Percentiles rank a stretch among this genome's conserved stretches.
These are phyloP conservation scores for Pholiota microspora DNA, from an alignment of 768 basidiomycete species.

Conservation along the genomic window DNA sequence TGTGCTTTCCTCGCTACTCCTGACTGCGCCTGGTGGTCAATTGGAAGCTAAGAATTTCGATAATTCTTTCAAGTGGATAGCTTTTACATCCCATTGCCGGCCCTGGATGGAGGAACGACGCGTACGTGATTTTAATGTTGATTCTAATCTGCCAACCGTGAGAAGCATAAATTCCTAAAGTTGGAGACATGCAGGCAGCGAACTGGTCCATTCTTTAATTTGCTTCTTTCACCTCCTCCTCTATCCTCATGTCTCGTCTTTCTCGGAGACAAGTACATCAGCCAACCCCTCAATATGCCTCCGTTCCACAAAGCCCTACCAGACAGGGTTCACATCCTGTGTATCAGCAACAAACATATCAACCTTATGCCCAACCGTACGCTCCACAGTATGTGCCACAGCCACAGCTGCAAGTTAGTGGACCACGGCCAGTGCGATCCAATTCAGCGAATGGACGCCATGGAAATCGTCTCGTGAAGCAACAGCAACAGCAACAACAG, in stretches of 20 bases:
- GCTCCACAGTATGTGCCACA: constrained; percentile 10
- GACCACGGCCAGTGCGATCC: constrained; percentile 22
- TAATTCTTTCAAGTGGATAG: neutral
- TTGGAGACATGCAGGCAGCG: constrained; percentile 2
- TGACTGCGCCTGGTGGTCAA: too few relatives aligned
- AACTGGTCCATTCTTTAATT: neutral
- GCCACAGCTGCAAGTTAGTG: constrained; percentile 19
- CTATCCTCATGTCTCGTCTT: constrained; percentile 34
- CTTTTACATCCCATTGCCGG: neutral
- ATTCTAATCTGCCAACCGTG: constrained; percentile 1
- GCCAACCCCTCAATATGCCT: constrained; percentile 57
- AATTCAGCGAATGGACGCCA: constrained; percentile 21
- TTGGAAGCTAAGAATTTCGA: neutral
- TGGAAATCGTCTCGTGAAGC: neutral
- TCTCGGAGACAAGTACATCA: constrained; percentile 39
- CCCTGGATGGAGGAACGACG: neutral
- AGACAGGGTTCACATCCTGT: constrained; percentile 17
- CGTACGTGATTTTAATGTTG: neutral
- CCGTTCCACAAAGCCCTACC: constrained; percentile 55
- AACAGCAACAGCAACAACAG: constrained; percentile 1
- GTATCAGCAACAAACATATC: neutral
- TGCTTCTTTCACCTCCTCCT: constrained; percentile 9
- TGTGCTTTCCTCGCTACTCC: neutral
- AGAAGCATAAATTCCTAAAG: constrained; percentile 5
- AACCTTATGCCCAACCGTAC: constrained; percentile 8